phyloP scores from a whole-genome alignment of 2,329 filamentous ascomycete species.

The Sporothrix mexicana region DNA sequence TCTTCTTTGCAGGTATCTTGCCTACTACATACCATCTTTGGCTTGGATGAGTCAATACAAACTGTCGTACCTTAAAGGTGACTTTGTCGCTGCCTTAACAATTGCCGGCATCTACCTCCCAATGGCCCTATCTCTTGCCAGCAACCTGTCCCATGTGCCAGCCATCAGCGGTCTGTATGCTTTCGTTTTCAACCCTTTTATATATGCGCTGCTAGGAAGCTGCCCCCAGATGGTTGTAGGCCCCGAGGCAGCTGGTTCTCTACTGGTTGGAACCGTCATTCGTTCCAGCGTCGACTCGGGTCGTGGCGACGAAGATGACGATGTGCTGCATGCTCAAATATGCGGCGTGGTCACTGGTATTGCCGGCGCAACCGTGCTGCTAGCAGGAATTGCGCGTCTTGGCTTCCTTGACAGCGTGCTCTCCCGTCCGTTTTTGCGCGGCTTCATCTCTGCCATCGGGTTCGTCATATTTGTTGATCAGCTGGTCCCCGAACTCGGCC shows the following conservation, averaged over 20 bases:
- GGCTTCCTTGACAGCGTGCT: slow-evolving; percentile 95
- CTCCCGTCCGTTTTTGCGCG: slow-evolving; percentile 87
- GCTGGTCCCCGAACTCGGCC: slow-evolving; percentile 85
- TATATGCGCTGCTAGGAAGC: slow-evolving; percentile 90
- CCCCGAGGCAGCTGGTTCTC: slow-evolving; percentile 89
- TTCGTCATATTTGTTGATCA: slow-evolving; percentile 97
- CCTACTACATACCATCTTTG: slow-evolving; percentile 90
- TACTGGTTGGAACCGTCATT: slow-evolving; percentile 87
- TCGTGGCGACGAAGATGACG: slow-evolving; percentile 67
- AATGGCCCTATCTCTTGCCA: slow-evolving; percentile 91
- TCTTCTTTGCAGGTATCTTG: slow-evolving; percentile 69
- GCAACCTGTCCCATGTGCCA: slow-evolving; percentile 90
- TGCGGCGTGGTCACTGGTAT: slow-evolving; percentile 88
- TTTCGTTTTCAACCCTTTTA: slow-evolving; percentile 88
- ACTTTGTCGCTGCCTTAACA: slow-evolving; percentile 87
- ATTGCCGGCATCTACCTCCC: slow-evolving; percentile 98
- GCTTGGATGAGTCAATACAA: slow-evolving; percentile 91
- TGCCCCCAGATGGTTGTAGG: slow-evolving; percentile 94
- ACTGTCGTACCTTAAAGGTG: slow-evolving; percentile 80
- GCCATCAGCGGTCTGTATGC: slow-evolving; percentile 93
- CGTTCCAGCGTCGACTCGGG: slow-evolving; percentile 76
- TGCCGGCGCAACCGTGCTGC: slow-evolving; percentile 85
- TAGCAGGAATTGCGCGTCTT: slow-evolving; percentile 81
- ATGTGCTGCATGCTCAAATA: slow-evolving; percentile 74
- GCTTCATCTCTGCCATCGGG: slow-evolving; percentile 96